Evolutionary conservation across 1,139 yeast genomes (phyloP).

Genomic region (Yamadazyma sp.): DNA sequence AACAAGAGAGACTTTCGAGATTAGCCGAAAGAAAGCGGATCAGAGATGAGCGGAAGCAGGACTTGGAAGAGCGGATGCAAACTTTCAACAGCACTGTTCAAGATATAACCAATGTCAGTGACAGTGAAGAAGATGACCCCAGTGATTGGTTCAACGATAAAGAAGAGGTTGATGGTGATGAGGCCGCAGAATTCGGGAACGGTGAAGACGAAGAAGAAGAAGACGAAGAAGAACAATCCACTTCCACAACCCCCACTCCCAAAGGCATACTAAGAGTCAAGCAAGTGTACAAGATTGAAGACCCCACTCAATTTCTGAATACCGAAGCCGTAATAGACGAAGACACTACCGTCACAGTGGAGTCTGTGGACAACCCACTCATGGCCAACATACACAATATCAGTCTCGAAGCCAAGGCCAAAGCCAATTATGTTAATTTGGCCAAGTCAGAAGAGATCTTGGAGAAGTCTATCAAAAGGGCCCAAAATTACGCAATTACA

Average conservation of each 20-base stretch:
- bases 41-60: conserved; percentile 68
- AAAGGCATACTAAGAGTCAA: conserved; percentile 44
- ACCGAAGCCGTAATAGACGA: conserved; percentile 48
- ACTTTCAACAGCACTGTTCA: conserved; percentile 57
- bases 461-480: conserved; percentile 64
- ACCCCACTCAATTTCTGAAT: conserved; percentile 38
- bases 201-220: conserved; percentile 16
- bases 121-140: conserved; percentile 36
- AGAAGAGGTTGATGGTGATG: too few relatives aligned
- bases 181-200: conserved; percentile 17
- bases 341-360: conserved; percentile 66
- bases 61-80: conserved; percentile 61
- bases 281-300: conserved; percentile 44
- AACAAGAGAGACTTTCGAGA: conserved; percentile 69
- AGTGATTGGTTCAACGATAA: conserved; percentile 44
- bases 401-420: conserved; percentile 55
- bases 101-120: conserved; percentile 34
- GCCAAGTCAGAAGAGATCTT: conserved; percentile 59
- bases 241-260: conserved; percentile 11
- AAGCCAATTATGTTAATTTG: conserved; percentile 62
- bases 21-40: conserved; percentile 74
- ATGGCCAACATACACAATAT: conserved; percentile 30
- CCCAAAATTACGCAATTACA: conserved; percentile 70
- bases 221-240: conserved; percentile 19
- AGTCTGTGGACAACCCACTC: conserved; percentile 51